A percentile compares a stretch with the other conserved stretches of the same genome.
phyloP scores from a whole-genome alignment of 2,329 filamentous ascomycete species.

The Aspergillus carbonarius region DNA sequence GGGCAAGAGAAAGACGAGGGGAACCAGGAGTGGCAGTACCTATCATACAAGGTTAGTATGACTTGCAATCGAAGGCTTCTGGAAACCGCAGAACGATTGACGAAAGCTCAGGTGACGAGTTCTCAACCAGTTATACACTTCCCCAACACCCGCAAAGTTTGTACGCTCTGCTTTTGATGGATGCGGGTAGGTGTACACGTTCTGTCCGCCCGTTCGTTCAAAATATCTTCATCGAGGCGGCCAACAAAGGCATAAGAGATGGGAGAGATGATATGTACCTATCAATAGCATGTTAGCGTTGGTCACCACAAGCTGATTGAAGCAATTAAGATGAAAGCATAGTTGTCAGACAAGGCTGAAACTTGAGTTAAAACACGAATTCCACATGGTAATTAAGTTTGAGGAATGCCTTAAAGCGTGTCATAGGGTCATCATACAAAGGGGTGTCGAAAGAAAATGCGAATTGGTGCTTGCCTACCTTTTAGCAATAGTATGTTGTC shows the following conservation, averaged over 20 bases:
- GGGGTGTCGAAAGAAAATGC: conserved; percentile 14
- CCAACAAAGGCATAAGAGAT: conserved; percentile 19
- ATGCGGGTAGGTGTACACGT: conserved; percentile 52
- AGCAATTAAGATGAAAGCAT: conserved; percentile 18
- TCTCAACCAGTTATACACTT: conserved; percentile 65
- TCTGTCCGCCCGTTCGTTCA: conserved; percentile 72
- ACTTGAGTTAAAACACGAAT: conserved; percentile 60
- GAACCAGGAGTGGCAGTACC: conserved; percentile 25
- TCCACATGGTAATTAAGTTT: conserved; percentile 65
- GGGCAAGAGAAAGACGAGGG: conserved; percentile 16
- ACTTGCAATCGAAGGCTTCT: conserved; percentile 15
- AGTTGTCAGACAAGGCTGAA: conserved; percentile 67
- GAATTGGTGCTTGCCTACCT: conserved; percentile 40
- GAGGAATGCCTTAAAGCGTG: conserved; percentile 67
- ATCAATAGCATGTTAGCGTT: conserved; percentile 32
- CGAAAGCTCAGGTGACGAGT: conserved; percentile 61
- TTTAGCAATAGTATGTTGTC: conserved; percentile 28
- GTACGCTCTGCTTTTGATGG: conserved; percentile 60
- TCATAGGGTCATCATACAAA: conserved; percentile 62
- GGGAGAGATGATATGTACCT: conserved; percentile 33
- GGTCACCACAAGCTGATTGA: conserved; percentile 18
- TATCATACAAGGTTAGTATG: conserved; percentile 24
- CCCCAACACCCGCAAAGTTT: conserved; percentile 60
- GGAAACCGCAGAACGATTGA: conserved; percentile 29
- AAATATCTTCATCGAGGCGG: conserved; percentile 57